Base-by-base conservation (phyloP, 352 stramenopile genomes). In the Phytophthora megakarya region DNA sequence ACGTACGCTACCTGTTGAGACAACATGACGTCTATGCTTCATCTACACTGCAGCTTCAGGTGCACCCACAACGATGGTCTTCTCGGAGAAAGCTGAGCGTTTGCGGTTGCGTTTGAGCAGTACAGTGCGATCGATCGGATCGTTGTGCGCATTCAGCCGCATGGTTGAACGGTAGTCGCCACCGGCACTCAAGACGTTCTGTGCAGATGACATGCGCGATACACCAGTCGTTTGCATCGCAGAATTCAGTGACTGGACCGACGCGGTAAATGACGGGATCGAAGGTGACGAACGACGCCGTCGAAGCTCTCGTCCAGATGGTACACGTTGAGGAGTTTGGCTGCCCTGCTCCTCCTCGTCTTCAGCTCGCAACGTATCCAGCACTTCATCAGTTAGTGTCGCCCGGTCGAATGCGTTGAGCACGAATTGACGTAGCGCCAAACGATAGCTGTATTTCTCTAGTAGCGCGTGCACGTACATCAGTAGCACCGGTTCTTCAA, bases 41-140 rank as follows among this genome's bases (percentile, higher is more conserved):
- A 33, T n/a, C 76, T 88, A 96, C 33, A 96, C 87, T 35, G 81
- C 80, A 50, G 88, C 88, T 75, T 96, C 86, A 2, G 83, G 84
- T 1, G 86, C 88, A 32, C 88, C 88, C 1, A 96, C 85, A 43
- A 94, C 87, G 57, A 96, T 96, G n/a, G 81, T 95, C 65, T 90
- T 90, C 67, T 93, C 82, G 1, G 81, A 92, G 58, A 86, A 84
- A 47, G 80, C 72, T 11, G 71, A 76, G 45, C 82, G 83, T 61
- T 92, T 92, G 30, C 79, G 78, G 55, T 76, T 93, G 21, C 86
- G 84, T 71, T 93, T 93, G 25, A 95, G 79, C 63, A 92, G 53
- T 30, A 92, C 81, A 16, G 82, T 81, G 53, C 81, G 84, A 54
- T 92, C 81, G 37, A 92, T 84, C 16, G 76, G 84, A 30, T 89